These are phyloP conservation scores for Rhizopogon roseolus DNA, from an alignment of 768 basidiomycete genomes.

Conservation along the genomic window DNA sequence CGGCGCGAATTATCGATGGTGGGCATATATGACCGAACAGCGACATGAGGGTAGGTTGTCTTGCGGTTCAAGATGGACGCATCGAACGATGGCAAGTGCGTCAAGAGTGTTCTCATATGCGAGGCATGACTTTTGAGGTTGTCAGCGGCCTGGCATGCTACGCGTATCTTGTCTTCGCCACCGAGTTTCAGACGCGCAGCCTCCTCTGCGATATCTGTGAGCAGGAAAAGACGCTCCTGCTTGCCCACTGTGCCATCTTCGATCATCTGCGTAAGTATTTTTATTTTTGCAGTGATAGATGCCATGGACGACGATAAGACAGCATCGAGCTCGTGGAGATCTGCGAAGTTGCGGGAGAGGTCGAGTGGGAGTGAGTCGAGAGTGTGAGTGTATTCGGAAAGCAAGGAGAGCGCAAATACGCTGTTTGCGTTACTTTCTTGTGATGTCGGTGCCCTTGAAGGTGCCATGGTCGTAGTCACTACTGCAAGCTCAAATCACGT, in stretches of 20 bases:
- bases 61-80: slow-evolving; percentile 48
- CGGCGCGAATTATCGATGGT: slow-evolving; percentile 63
- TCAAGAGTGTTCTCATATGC: slow-evolving; percentile 60
- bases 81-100: slow-evolving; percentile 62
- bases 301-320: slow-evolving; percentile 88
- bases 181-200: slow-evolving; percentile 87
- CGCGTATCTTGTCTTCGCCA: slow-evolving; percentile 96
- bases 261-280: slow-evolving; percentile 69
- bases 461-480: slow-evolving; percentile 35
- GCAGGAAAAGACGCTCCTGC: slow-evolving; percentile 77
- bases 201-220: slow-evolving; percentile 93
- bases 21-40: slow-evolving; percentile 65
- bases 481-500: no score
- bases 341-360: slow-evolving; percentile 90
- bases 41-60: slow-evolving; percentile 75
- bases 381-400: slow-evolving; percentile 84
- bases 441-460: slow-evolving; percentile 26
- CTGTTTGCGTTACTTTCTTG: slow-evolving; percentile 32
- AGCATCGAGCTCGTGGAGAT: slow-evolving; percentile 97
- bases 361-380: slow-evolving; percentile 92
- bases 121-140: slow-evolving; percentile 63
- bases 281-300: slow-evolving; percentile 77
- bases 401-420: slow-evolving; percentile 62
- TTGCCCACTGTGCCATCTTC: slow-evolving; percentile 53
- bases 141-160: slow-evolving; percentile 88